Evolutionary conservation across 2,329 filamentous ascomycete species (phyloP).

Genomic region (Aspergillus transmontanensis): DNA sequence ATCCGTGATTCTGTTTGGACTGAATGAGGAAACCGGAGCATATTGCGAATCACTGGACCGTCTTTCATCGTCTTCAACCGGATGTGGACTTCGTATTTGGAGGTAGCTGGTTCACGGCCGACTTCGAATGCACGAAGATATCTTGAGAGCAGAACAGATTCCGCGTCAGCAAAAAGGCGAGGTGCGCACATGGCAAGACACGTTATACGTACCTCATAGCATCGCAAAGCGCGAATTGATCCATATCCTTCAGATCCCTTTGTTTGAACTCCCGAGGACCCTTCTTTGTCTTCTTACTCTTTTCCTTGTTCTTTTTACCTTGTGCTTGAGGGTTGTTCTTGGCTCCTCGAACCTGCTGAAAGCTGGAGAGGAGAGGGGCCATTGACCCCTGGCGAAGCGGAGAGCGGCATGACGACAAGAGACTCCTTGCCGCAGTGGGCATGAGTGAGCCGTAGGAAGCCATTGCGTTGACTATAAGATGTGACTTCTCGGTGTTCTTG

Average conservation of each 20-base stretch:
- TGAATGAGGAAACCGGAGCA: conserved; percentile 83
- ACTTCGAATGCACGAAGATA: conserved; percentile 93
- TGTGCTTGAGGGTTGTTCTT: conserved; percentile 40
- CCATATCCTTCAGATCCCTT: conserved; percentile 63
- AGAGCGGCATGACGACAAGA: conserved; percentile 36
- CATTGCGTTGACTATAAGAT: conserved; percentile 27
- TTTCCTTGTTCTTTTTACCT: conserved; percentile 52
- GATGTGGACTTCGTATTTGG: conserved; percentile 88
- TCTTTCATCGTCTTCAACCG: conserved; percentile 82
- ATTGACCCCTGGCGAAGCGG: conserved; percentile 33
- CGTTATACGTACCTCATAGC: conserved; percentile 70
- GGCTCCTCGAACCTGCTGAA: conserved; percentile 41
- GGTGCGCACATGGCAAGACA: conserved; percentile 7
- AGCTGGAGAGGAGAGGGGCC: conserved; percentile 31
- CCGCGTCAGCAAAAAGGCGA: conserved; percentile 13
- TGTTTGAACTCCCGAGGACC: conserved; percentile 66
- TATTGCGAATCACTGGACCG: conserved; percentile 83
- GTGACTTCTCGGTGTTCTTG: conserved; percentile 8
- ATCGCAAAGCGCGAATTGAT: conserved; percentile 82
- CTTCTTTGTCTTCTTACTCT: conserved; percentile 65
- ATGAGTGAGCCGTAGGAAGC: conserved; percentile 37
- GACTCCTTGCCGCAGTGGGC: conserved; percentile 37
- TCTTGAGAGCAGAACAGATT: conserved; percentile 49
- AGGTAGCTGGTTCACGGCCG: conserved; percentile 69
- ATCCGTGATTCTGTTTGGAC: conserved; percentile 87